Evolutionary conservation across 2,329 filamentous ascomycete genomes (phyloP).

Genomic region (Beauveria sp.): DNA sequence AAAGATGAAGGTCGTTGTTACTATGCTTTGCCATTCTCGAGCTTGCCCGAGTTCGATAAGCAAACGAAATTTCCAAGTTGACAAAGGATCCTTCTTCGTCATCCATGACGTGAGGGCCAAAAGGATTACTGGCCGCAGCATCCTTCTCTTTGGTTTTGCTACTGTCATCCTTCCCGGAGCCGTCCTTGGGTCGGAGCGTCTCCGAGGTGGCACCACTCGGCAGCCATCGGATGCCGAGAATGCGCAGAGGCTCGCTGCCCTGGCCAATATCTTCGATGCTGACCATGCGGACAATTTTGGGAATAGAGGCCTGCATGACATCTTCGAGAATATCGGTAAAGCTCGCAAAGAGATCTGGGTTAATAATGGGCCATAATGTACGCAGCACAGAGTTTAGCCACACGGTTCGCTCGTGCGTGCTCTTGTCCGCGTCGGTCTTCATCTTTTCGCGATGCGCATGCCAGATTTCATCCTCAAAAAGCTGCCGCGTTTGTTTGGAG

Average conservation of each 20-base stretch:
- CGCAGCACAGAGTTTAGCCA: slow-evolving; percentile 66
- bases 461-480: slow-evolving; percentile 66
- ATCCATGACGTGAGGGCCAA: slow-evolving; percentile 53
- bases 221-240: slow-evolving; percentile 65
- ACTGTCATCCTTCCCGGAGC: slow-evolving; percentile 25
- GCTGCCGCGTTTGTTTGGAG: slow-evolving; percentile 49
- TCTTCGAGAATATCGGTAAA: slow-evolving; percentile 67
- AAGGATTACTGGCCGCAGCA: slow-evolving; percentile 25
- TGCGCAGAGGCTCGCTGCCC: slow-evolving; percentile 62
- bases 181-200: slow-evolving; percentile 26
- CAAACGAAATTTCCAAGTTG: slow-evolving; percentile 68
- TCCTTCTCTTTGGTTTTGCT: slow-evolving; percentile 17
- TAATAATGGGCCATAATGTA: slow-evolving; percentile 67
- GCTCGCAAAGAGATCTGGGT: slow-evolving; percentile 64
- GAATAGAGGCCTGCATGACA: slow-evolving; percentile 71
- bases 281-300: slow-evolving; percentile 64
- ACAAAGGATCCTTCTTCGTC: slow-evolving; percentile 72
- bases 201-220: slow-evolving; percentile 59
- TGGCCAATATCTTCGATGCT: slow-evolving; percentile 70
- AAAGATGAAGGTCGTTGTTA: slow-evolving; percentile 59
- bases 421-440: slow-evolving; percentile 30
- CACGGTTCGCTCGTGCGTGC: slow-evolving; percentile 55
- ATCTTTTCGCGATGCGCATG: slow-evolving; percentile 51
- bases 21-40: slow-evolving; percentile 58
- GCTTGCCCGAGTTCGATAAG: slow-evolving; percentile 58